Base-by-base conservation (phyloP, 148 eudicot genomes). In the Chenopodium album region DNA sequence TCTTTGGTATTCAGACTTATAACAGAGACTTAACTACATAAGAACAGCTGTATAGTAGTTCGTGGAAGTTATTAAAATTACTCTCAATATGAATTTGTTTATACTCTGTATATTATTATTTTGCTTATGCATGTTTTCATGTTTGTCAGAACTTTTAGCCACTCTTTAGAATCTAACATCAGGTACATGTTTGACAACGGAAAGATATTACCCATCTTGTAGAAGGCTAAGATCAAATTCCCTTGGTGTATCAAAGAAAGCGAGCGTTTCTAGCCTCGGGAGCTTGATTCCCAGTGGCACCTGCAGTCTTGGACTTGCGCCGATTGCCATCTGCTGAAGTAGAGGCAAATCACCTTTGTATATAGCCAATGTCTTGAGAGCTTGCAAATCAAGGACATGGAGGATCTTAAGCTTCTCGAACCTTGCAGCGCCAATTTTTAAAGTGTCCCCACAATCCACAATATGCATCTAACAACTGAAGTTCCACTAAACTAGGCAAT, bases 271-370 rank as follows among this genome's bases (percentile, higher is more conserved):
- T 26, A 85, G 59, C 22, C 7, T 54, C 32, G 34, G 10, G 20
- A 85, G 70, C 28, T 81, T 17, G 28, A 85, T 73, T 47, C 75
- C 87, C 22, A 0, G n/a, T 4, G 83, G 83, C 4, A 81, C 66
- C 20, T 66, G 34, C 67, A 81, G 37, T 9, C 52, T 31, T 20
- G 23, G 5, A 50, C 78, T 65, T 75, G 37, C 77, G n/a, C 86
- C 86, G 2, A 84, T 84, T 31, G 75, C 70, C 83, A 84, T 14
- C 44, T 73, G 66, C 46, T 76, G 72, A 11, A 84, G 81, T 2
- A 63, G 54, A 76, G 84, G 81, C 20, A 84, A 46, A 12, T 78
- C 80, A 47, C 65, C 81, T 62, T 71, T 22, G 31, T 46, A 66
- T 48, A 84, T 80, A 20, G 2, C 4, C 60, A 84, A 46, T 23